phyloP scores from a whole-genome alignment of 1,284 basidiomycete genomes.

The Cutaneotrichosporon spelunceum region DNA sequence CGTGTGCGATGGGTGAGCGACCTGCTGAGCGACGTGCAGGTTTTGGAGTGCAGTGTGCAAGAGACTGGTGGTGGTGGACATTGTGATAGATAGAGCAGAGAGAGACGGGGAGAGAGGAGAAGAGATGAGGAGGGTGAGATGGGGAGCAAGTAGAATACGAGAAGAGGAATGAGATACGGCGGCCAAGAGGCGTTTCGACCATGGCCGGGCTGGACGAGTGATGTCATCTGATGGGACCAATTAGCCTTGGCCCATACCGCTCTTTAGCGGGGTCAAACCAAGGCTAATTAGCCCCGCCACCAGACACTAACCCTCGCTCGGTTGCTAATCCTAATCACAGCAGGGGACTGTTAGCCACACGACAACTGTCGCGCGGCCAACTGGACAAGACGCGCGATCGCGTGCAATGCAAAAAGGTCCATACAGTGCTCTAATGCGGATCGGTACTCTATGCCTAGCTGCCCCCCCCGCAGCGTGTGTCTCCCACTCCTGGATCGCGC shows the following conservation, averaged over 20 bases:
- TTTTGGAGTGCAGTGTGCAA: slow-evolving; percentile 51
- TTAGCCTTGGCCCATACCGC: background rate
- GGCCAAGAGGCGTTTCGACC: background rate
- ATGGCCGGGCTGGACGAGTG: background rate
- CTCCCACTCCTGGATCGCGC: background rate
- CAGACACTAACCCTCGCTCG: background rate
- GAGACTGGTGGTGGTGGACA: slow-evolving; percentile 43
- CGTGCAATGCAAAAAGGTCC: background rate
- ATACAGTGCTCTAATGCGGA: background rate
- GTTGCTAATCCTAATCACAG: no score
- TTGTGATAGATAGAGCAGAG: slow-evolving; percentile 14
- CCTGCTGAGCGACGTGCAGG: slow-evolving; percentile 48
- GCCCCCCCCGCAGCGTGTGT: background rate
- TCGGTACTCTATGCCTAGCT: background rate
- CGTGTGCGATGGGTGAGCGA: slow-evolving; percentile 36
- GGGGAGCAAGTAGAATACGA: no score
- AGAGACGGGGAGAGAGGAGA: background rate
- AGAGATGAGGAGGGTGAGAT: background rate
- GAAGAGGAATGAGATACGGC: background rate
- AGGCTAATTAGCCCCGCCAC: background rate
- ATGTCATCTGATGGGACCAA: background rate
- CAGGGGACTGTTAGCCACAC: background rate
- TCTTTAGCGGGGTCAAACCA: background rate
- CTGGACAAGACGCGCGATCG: background rate
- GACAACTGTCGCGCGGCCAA: background rate